Percentiles rank a stretch among this genome's conserved stretches.
These are phyloP conservation scores for Solanum rostratum DNA, from an alignment of 257 asterid genomes.

Conservation along the genomic window DNA sequence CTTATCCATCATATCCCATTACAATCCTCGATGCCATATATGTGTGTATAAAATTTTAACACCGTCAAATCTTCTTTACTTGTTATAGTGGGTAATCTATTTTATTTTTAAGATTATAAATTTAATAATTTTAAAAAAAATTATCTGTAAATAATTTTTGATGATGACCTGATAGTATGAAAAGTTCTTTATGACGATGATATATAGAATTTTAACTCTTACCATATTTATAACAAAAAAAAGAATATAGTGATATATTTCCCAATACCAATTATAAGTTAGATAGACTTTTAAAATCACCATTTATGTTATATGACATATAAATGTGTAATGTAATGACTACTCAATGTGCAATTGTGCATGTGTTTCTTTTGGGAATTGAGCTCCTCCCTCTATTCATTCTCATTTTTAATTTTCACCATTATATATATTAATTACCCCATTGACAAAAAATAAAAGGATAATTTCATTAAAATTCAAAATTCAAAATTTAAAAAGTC, in stretches of 20 bases:
- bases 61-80: background rate
- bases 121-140: background rate
- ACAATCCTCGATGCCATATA: background rate
- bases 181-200: background rate
- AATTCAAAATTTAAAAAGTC: too few species aligned
- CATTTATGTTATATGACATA: background rate
- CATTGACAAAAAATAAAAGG: too few species aligned
- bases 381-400: background rate
- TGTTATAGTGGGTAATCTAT: background rate
- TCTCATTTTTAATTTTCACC: too few species aligned
- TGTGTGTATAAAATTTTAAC: background rate
- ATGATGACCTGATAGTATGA: background rate
- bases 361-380: background rate
- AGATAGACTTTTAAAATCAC: conserved; percentile 18
- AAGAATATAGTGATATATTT: background rate
- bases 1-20: background rate
- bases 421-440: too few species aligned
- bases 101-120: background rate
- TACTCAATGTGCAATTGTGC: background rate
- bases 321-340: conserved; percentile 1
- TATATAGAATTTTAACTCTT: background rate
- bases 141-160: background rate
- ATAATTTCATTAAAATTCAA: too few species aligned
- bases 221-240: background rate
- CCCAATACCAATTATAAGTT: background rate